Evolutionary conservation across 805 yeast species (phyloP).

Genomic region (Candida manassasensis): DNA sequence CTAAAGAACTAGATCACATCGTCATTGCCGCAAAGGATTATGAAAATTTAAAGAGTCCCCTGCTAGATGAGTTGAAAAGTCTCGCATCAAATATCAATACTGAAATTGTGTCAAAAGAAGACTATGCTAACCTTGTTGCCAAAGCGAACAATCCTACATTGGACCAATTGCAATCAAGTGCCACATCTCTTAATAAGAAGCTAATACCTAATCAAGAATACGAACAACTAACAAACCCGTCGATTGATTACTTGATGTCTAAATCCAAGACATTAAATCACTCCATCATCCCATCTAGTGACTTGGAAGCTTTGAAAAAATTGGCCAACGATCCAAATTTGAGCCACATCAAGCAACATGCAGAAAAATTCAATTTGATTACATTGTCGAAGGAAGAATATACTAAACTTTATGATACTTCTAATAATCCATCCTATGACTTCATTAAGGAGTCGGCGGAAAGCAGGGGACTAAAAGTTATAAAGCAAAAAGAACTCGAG

Average conservation of each 20-base stretch:
- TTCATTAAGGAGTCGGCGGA: constrained; percentile 17
- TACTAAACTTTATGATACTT: constrained; percentile 23
- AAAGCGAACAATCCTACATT: constrained; percentile 14
- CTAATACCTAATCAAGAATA: constrained; percentile 13
- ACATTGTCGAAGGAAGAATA: constrained; percentile 30
- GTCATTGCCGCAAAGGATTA: constrained; percentile 15
- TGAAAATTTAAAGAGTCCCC: constrained; percentile 20
- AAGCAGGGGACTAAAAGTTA: constrained; percentile 7
- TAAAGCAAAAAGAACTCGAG: constrained; percentile 11
- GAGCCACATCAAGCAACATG: constrained; percentile 29
- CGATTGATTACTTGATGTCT: constrained; percentile 13
- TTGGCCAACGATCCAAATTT: constrained; percentile 31
- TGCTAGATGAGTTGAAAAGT: constrained; percentile 12
- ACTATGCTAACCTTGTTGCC: constrained; percentile 18
- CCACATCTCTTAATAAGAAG: constrained; percentile 8
- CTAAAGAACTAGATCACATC: constrained; percentile 6
- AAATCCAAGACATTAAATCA: constrained; percentile 13
- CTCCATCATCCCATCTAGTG: constrained; percentile 11
- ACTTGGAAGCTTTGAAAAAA: constrained; percentile 13
- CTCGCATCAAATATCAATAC: constrained; percentile 7
- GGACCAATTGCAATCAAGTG: constrained; percentile 9
- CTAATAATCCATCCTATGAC: constrained; percentile 26
- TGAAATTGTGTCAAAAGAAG: constrained; percentile 11
- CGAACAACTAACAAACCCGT: constrained; percentile 14
- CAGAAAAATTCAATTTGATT: constrained; percentile 29